Base-by-base conservation (phyloP, 2,329 filamentous ascomycete species). In the Aspergillus pseudoviridinutans region DNA sequence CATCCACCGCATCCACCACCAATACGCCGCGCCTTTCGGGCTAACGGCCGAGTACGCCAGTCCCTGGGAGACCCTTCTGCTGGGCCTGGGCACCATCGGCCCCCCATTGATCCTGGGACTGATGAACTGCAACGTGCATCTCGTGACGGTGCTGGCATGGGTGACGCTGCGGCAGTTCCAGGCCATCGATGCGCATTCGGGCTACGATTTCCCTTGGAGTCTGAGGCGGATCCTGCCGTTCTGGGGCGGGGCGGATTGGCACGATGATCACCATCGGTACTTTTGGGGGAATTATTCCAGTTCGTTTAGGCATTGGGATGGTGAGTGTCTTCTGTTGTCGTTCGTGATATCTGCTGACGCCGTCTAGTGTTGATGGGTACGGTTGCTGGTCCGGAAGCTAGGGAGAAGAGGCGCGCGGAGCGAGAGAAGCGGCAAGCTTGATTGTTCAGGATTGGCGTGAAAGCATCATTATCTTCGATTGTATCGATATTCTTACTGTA, bases 1-100 rank as follows among this genome's bases (percentile, higher is more conserved):
- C 74, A 89, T 97, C 70, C 93, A 97, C 85, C 97, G 97, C 82
- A 91, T 97, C 69, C 93, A 97, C 80, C 93, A 97, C 82, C 92
- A 93, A 71, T 97, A 97, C 82, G 95, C 91, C 50, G 92, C 93
- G 10, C 93, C 93, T 24, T 97, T 97, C 73, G 93, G 93, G 66
- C 82, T 97, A 41, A 92, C 93, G 24, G 92, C 93, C 57, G 93
- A 97, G 78, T 97, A 97, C 75, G 93, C 93, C 12, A 96, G 92
- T 50, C 93, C 93, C 1, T 93, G 97, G 66, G 93, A 97, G 79
- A 91, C 92, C 66, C 93, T 96, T 87, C 83, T 94, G 54, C 87
- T 97, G 53, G 93, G 92, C 49, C 80, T 95, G 53, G 93, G 93
- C 62, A 89, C 89, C 1, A 89, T 97, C 61, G 85, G 89, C 57